phyloP scores from a whole-genome alignment of 768 basidiomycete species.

The Amanita rubescens region DNA sequence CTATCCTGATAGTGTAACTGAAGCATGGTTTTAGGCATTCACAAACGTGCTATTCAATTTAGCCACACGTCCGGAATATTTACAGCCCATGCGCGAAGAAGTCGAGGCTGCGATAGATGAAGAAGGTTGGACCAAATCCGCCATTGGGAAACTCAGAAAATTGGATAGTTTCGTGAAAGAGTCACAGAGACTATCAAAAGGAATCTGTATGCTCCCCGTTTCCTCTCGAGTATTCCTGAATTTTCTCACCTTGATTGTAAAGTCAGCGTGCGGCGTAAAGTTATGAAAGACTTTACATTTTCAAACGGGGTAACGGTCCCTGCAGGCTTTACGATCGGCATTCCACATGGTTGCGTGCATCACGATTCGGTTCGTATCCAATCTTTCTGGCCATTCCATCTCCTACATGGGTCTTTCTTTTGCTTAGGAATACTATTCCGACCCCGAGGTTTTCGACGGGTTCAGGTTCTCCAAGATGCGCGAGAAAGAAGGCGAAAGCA shows the following conservation, averaged over 20 bases:
- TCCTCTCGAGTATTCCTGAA: constrained; percentile 18
- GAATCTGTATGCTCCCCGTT: constrained; percentile 12
- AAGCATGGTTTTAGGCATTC: constrained; percentile 23
- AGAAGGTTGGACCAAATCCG: constrained; percentile 31
- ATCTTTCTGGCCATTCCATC: neutral
- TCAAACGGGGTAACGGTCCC: constrained; percentile 21
- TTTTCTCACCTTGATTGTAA: constrained; percentile 8
- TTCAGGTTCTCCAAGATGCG: constrained; percentile 33
- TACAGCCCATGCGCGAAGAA: constrained; percentile 33
- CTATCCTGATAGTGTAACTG: neutral
- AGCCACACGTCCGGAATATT: constrained; percentile 25
- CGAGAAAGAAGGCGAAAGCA: constrained; percentile 18
- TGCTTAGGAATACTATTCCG: constrained; percentile 25
- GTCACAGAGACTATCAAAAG: constrained; percentile 22
- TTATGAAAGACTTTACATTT: constrained; percentile 30
- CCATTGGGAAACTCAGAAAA: constrained; percentile 31
- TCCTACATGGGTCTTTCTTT: neutral
- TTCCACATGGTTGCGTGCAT: constrained; percentile 9
- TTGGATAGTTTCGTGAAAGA: constrained; percentile 41
- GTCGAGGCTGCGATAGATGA: constrained; percentile 26
- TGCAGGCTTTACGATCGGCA: constrained; percentile 15
- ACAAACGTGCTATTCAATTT: constrained; percentile 31
- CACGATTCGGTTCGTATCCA: neutral
- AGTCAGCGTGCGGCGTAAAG: constrained; percentile 23
- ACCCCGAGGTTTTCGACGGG: constrained; percentile 24